A percentile compares a stretch with the other conserved stretches of the same genome.
Conservation (phyloP, 768 basidiomycete genomes). For the Thelephora aurantiotincta region DNA sequence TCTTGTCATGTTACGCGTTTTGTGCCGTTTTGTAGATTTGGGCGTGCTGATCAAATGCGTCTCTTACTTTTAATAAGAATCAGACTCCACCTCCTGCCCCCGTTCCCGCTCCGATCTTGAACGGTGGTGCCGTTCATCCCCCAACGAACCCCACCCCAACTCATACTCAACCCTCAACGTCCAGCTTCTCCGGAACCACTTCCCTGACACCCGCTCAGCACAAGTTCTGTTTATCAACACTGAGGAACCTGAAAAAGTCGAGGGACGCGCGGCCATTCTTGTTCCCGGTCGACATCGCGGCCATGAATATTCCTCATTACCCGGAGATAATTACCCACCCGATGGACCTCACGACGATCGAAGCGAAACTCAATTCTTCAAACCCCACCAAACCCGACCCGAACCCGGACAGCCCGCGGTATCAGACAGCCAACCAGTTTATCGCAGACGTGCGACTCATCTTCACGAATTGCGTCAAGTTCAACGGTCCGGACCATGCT, state of each 20-base stretch:
- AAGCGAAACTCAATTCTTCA: slow-evolving; percentile 70
- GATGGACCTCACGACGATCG: slow-evolving; percentile 90
- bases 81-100: slow-evolving; percentile 64
- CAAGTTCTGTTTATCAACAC: slow-evolving; percentile 62
- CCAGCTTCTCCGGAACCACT: slow-evolving; percentile 17
- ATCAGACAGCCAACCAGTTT: slow-evolving; percentile 67
- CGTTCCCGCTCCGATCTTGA: slow-evolving; percentile 12
- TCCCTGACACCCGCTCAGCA: slow-evolving; percentile 58
- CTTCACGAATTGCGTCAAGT: slow-evolving; percentile 76
- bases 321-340: slow-evolving; percentile 74
- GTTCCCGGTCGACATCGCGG: slow-evolving; percentile 78
- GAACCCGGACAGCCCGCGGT: slow-evolving; percentile 62
- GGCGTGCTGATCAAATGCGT: slow-evolving; percentile 37
- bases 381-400: slow-evolving; percentile 67
- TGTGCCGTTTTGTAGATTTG: slow-evolving; percentile 4
- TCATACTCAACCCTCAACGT: slow-evolving; percentile 7
- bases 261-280: slow-evolving; percentile 77
- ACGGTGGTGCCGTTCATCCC: background rate
- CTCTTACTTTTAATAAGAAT: slow-evolving; percentile 32
- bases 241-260: slow-evolving; percentile 75
- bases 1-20: slow-evolving; percentile 31
- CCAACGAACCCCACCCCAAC: background rate
- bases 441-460: slow-evolving; percentile 75
- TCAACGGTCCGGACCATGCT: slow-evolving; percentile 87
- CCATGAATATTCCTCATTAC: slow-evolving; percentile 80